Percentiles rank a stretch among this genome's conserved stretches.
Evolutionary conservation across 805 yeast genomes (phyloP).

Genomic region (Saccharomycopsis sp.): DNA sequence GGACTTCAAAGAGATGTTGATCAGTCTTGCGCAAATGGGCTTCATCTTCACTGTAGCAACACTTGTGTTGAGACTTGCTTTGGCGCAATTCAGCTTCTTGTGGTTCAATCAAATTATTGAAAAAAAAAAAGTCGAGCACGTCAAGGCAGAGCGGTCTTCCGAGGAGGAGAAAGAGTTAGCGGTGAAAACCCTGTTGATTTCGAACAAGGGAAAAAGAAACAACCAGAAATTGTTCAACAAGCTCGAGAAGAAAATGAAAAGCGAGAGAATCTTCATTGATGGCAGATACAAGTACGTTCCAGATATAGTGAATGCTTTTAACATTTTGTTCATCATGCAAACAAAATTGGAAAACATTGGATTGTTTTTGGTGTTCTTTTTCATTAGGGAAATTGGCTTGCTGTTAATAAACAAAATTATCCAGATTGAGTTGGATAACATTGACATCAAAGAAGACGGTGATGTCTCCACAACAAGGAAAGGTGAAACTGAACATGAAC

Average conservation of each 20-base stretch:
- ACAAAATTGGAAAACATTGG: constrained; percentile 49
- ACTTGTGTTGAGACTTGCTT: constrained; percentile 27
- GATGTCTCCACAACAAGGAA: no score
- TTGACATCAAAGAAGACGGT: not conserved
- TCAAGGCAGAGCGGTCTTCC: not conserved
- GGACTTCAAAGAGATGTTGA: constrained; percentile 27
- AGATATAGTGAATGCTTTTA: constrained; percentile 30
- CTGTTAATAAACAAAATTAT: constrained; percentile 9
- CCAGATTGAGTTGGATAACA: constrained; percentile 5
- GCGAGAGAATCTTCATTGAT: constrained; percentile 22
- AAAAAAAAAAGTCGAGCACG: constrained; percentile 2
- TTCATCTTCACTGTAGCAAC: constrained; percentile 29
- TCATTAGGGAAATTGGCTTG: constrained; percentile 23
- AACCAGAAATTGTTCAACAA: not conserved
- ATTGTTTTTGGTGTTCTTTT: constrained; percentile 33
- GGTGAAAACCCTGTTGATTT: constrained; percentile 5
- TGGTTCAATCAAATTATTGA: constrained; percentile 15
- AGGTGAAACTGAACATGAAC: not conserved
- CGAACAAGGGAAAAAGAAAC: constrained; percentile 3
- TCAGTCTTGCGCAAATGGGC: constrained; percentile 30
- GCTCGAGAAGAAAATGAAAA: constrained; percentile 5
- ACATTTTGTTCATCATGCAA: constrained; percentile 45
- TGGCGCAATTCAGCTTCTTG: constrained; percentile 12
- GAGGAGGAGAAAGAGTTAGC: not conserved
- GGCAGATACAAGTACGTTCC: constrained; percentile 25